Evolutionary conservation across 169 alveolate species (phyloP), one percentile per base, ranked within the genome.

Genomic region (Fabrea salina): DNA sequence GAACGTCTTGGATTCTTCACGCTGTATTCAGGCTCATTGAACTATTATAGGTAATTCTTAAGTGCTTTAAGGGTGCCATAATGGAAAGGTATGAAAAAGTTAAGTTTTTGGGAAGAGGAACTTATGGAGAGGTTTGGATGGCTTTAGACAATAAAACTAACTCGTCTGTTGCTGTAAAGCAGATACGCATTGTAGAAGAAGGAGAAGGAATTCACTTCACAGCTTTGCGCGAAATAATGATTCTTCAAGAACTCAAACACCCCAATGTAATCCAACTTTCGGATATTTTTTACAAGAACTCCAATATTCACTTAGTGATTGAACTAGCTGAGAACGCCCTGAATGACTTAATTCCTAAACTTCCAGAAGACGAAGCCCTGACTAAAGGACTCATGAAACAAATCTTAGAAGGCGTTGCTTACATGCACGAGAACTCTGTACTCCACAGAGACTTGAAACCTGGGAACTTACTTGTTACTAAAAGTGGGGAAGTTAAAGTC

Each of bases 61-160:
- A n/a, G n/a, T n/a, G n/a, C n/a, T n/a, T n/a, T n/a, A n/a, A n/a
- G n/a, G n/a, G n/a, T n/a, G n/a, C n/a, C n/a, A n/a, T n/a, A n/a
- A n/a, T n/a, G n/a, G 92, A 86, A 35, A 81, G 90, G 47, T 97
- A 95, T 84, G 95, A 94, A 86, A 89, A 89, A 82, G 68, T 94
- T 64, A 96, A 95, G 58, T 94, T 94, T 82, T 93, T 97, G 72
- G 98, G 99, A 49, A 97, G 93, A 79, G 99, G 99, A 8, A 96
- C 99, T 1, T 97, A 96, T 84, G 99, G 99, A 40, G 93, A 97
- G 39, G 99, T 97, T 5, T 96, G 93, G 82, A 92, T 95, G 78
- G 90, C 93, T 27, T 51, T 51, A 25, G 93, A 92, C 82, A 86
- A 82, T 54, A 82, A 76, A 44, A 94, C 98, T 39, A 96, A 96